Evolutionary conservation across 139 green algal species (phyloP).

Genomic region (Micractinium conductrix): DNA sequence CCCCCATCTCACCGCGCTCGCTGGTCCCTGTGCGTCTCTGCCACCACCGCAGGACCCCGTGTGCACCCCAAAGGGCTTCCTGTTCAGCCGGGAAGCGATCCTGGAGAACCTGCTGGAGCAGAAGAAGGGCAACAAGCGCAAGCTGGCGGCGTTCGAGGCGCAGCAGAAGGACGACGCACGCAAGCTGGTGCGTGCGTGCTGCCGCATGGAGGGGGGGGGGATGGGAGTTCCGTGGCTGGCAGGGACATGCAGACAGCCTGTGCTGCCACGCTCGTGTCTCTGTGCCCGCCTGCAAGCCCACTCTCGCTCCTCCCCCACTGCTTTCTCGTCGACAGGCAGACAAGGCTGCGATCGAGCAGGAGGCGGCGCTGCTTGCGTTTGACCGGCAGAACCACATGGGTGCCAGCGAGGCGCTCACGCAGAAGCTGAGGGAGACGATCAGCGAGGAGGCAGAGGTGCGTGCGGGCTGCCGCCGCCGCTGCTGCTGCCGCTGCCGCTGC

Average conservation of each 20-base stretch:
- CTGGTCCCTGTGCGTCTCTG: too few relatives aligned
- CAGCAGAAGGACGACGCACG: conserved; percentile 65
- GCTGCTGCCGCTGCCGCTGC: background rate
- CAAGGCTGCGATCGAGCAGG: conserved; percentile 59
- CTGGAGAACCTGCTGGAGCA: conserved; percentile 86
- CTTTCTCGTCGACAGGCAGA: conserved; percentile 57
- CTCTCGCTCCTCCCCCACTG: too few relatives aligned
- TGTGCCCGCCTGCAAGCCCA: too few relatives aligned
- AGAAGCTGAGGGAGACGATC: conserved; percentile 31
- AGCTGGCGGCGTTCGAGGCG: conserved; percentile 77
- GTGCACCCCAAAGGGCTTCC: conserved; percentile 75
- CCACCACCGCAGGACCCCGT: conserved; percentile 81
- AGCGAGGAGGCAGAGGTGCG: conserved; percentile 30
- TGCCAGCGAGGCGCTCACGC: conserved; percentile 56
- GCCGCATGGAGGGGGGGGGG: background rate
- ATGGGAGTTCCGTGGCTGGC: too few relatives aligned
- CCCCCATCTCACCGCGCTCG: too few relatives aligned
- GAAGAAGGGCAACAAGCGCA: conserved; percentile 89
- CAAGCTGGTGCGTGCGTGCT: conserved; percentile 51
- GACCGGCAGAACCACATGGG: conserved; percentile 88
- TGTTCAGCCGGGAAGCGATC: conserved; percentile 90
- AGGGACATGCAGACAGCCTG: too few relatives aligned
- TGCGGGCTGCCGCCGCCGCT: background rate
- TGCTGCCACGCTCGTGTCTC: too few relatives aligned
- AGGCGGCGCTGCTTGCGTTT: conserved; percentile 84